Base-by-base conservation (phyloP, 371 early-diverging fungal genomes). In the Circinella umbellata region DNA sequence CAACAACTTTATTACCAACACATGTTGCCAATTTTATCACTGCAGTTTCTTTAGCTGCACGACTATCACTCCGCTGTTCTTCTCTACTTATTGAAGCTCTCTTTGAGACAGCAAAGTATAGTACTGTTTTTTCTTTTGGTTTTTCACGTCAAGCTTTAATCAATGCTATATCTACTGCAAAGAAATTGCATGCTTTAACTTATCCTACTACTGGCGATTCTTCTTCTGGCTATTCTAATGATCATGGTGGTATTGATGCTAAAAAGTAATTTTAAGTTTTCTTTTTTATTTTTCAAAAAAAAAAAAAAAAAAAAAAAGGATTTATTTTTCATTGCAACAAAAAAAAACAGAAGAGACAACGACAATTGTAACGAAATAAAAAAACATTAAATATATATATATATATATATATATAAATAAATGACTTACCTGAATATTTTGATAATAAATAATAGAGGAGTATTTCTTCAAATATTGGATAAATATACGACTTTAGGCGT, bases 401-500 rank as follows among this genome's bases (percentile, higher is more conserved):
- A n/a, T n/a, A n/a, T n/a, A n/a, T n/a, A n/a, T n/a, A n/a, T n/a
- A 27, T 27, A 27, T 27, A 27, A 27, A 27, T 27, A 27, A 27
- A 27, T 27, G 27, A 27, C 27, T 27, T 27, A 27, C 27, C 27
- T 2, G 27, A 27, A 27, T 27, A 27, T 27, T 27, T 27, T 27
- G 27, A 27, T 27, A 11, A 47, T 64, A 15, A 18, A 63, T 4
- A 70, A 48, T 6, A 81, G 83, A 42, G 79, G 80, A 68, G 83
- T 85, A 8, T 90, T 90, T 70, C 78, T 87, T 47, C 84, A 85
- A 64, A 80, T 88, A 3, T 69, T 93, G 37, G 91, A 92, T 71
- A 82, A 86, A 69, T 92, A 92, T 64, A 92, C 94, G 18, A 85
- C 80, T 7, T 72, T 90, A 11, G 90, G 91, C 18, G 80, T 92